phyloP scores from a whole-genome alignment of 2,329 filamentous ascomycete species.

The Aspergillus sp. region DNA sequence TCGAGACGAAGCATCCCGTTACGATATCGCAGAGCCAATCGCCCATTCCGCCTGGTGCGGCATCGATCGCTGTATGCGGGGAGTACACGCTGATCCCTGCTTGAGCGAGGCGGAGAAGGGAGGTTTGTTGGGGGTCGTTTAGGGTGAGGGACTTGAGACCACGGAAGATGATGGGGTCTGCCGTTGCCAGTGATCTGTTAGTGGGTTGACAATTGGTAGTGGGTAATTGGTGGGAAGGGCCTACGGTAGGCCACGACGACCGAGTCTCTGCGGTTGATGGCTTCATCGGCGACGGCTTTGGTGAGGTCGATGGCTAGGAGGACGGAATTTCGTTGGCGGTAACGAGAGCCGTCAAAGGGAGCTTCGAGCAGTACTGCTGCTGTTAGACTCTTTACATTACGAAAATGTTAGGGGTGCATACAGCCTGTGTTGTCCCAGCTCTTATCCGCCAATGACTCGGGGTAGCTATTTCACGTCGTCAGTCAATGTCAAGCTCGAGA shows the following conservation, averaged over 20 bases:
- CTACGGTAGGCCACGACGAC: constrained; percentile 85
- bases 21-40: constrained; percentile 91
- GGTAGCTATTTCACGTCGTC: constrained; percentile 56
- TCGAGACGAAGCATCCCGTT: constrained; percentile 42
- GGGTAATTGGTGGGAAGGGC: constrained; percentile 15
- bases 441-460: constrained; percentile 78
- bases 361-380: constrained; percentile 60
- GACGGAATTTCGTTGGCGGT: constrained; percentile 57
- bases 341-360: constrained; percentile 51
- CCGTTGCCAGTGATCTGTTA: neutral
- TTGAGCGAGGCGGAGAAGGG: constrained; percentile 72
- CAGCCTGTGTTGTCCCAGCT: constrained; percentile 94
- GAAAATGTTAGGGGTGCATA: constrained; percentile 24
- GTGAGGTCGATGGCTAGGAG: constrained; percentile 89
- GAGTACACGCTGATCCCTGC: constrained; percentile 92
- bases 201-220: neutral
- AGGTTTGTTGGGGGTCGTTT: constrained; percentile 76
- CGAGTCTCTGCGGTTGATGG: constrained; percentile 66
- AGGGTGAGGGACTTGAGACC: constrained; percentile 83
- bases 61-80: constrained; percentile 91
- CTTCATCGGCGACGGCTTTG: constrained; percentile 80
- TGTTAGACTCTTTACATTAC: neutral
- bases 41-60: constrained; percentile 74
- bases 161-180: constrained; percentile 94
- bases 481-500: constrained; percentile 5